Conservation (phyloP, 805 yeast species). For the Cyberlindnera xishuangbannaensis region DNA sequence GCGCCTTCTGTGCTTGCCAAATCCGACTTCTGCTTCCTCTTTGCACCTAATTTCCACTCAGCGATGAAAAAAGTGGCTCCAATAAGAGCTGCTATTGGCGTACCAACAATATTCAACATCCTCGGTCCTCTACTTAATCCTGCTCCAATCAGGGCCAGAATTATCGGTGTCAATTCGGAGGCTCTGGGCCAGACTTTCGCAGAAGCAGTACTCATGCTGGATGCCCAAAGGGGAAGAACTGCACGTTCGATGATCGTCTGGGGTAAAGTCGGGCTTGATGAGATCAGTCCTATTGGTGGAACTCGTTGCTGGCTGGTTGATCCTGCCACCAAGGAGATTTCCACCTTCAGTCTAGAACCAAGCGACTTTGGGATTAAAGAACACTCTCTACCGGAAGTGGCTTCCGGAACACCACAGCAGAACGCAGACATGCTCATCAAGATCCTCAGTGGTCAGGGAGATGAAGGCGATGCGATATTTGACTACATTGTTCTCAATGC, state of each 20-base stretch:
- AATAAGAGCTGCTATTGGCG: slow-evolving; percentile 71
- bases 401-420: slow-evolving; percentile 81
- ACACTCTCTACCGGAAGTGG: slow-evolving; percentile 62
- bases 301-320: slow-evolving; percentile 75
- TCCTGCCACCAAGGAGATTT: slow-evolving; percentile 35
- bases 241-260: slow-evolving; percentile 76
- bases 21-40: slow-evolving; percentile 57
- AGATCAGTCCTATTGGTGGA: slow-evolving; percentile 82
- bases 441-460: slow-evolving; percentile 39
- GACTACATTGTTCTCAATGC: slow-evolving; percentile 91
- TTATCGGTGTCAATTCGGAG: slow-evolving; percentile 85
- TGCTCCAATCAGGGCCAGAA: slow-evolving; percentile 69
- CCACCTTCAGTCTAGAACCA: slow-evolving; percentile 51
- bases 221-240: slow-evolving; percentile 38
- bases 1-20: slow-evolving; percentile 53
- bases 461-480: slow-evolving; percentile 56
- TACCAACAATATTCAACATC: slow-evolving; percentile 91
- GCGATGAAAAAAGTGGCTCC: slow-evolving; percentile 82
- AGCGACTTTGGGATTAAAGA: slow-evolving; percentile 75
- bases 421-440: slow-evolving; percentile 58
- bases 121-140: slow-evolving; percentile 95
- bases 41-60: slow-evolving; percentile 92
- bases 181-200: slow-evolving; percentile 80
- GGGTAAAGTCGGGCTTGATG: slow-evolving; percentile 91
- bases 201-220: slow-evolving; percentile 64